phyloP scores from a whole-genome alignment of 2,329 filamentous ascomycete species.

The Xylariales sp. region DNA sequence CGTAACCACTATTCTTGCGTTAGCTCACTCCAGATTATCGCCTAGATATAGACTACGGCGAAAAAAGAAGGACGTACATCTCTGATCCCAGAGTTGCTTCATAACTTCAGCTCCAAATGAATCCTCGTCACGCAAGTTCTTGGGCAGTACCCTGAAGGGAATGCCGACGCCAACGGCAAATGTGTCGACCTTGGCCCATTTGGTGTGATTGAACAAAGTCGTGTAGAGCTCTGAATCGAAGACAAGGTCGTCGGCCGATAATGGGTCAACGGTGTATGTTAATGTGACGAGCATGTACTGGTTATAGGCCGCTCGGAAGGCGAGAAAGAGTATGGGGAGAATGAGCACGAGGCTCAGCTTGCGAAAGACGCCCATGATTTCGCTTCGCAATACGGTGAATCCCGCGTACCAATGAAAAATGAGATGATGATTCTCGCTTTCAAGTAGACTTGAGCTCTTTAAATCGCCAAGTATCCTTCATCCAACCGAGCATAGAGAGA shows the following conservation, averaged over 20 bases:
- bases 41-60: neutral
- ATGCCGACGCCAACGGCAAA: conserved; percentile 37
- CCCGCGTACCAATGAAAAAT: neutral
- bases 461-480: neutral
- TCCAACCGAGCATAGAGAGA: conserved; percentile 24
- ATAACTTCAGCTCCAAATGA: conserved; percentile 38
- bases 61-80: conserved; percentile 29
- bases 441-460: neutral
- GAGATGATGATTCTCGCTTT: neutral
- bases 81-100: conserved; percentile 39
- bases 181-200: conserved; percentile 38
- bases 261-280: conserved; percentile 38
- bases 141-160: conserved; percentile 25
- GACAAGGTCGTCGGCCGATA: conserved; percentile 35
- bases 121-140: conserved; percentile 27
- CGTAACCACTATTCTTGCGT: conserved; percentile 32
- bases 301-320: conserved; percentile 29
- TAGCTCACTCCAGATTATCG: conserved; percentile 2
- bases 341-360: conserved; percentile 35
- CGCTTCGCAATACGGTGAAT: conserved; percentile 16
- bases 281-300: conserved; percentile 35
- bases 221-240: conserved; percentile 39
- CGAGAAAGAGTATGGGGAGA: conserved; percentile 29
- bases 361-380: conserved; percentile 36
- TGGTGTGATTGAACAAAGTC: conserved; percentile 35